A percentile compares a stretch with the other conserved stretches of the same genome.
Conservation (phyloP, 257 asterid genomes). For the Paraleonurus japonicus region DNA sequence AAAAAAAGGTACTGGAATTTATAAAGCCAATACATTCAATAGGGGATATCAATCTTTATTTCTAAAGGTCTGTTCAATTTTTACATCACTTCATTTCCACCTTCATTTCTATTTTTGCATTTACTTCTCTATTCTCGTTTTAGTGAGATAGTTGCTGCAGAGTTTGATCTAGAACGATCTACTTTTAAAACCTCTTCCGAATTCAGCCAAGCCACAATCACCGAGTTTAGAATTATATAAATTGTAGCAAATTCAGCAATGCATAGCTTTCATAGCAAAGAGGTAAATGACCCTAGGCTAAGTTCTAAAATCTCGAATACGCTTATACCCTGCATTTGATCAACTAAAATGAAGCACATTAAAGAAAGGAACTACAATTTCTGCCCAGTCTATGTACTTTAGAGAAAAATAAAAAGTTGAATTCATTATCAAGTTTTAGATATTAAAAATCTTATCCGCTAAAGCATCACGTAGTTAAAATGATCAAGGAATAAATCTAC, state of each 20-base stretch:
- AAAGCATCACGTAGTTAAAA: background rate
- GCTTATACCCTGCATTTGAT: slow-evolving; percentile 5
- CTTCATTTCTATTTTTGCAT: background rate
- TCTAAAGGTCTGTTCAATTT: background rate
- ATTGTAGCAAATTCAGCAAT: background rate
- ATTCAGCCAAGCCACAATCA: slow-evolving; percentile 5
- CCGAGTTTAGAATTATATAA: background rate
- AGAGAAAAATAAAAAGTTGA: background rate
- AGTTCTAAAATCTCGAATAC: background rate
- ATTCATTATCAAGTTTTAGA: background rate
- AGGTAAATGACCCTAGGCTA: background rate
- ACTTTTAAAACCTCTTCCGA: background rate
- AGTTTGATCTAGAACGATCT: background rate
- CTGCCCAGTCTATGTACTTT: background rate
- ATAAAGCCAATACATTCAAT: background rate
- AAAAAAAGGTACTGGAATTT: background rate
- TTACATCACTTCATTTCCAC: background rate
- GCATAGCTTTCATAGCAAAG: background rate
- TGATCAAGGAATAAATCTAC: background rate
- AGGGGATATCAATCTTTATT: slow-evolving; percentile 7
- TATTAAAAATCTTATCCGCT: background rate
- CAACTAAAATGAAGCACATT: slow-evolving; percentile 6
- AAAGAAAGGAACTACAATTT: background rate
- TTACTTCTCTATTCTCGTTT: background rate
- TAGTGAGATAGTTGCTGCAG: background rate